phyloP scores from a whole-genome alignment of 1,284 basidiomycete species.

The Ustilago hordei region DNA sequence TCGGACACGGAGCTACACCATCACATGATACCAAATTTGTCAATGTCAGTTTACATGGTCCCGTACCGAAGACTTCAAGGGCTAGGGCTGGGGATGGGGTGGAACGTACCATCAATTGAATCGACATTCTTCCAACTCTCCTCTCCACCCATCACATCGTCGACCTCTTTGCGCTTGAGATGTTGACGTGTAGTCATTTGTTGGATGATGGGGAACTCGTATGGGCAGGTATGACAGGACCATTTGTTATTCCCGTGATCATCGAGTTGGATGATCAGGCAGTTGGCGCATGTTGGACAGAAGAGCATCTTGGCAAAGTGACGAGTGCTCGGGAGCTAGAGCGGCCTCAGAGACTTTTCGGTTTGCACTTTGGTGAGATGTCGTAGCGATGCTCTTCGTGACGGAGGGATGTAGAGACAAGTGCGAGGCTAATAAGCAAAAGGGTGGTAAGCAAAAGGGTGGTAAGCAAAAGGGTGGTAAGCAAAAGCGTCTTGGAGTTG shows the following conservation, averaged over 20 bases:
- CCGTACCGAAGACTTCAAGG: background rate
- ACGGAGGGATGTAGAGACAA: background rate
- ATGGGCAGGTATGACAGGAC: conserved; percentile 93
- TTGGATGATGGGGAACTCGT: conserved; percentile 87
- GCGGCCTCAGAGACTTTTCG: background rate
- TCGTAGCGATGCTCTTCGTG: background rate
- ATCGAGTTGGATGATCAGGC: conserved; percentile 79
- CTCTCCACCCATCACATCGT: conserved; percentile 73
- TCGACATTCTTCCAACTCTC: conserved; percentile 94
- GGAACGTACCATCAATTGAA: conserved; percentile 75
- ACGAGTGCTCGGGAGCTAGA: background rate
- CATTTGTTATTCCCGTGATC: conserved; percentile 81
- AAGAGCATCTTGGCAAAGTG: conserved; percentile 78
- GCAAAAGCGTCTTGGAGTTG: background rate
- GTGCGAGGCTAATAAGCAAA: background rate
- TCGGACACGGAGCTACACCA: conserved; percentile 75
- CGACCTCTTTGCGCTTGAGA: conserved; percentile 60
- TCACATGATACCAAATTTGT: background rate
- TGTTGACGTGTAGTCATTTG: conserved; percentile 74
- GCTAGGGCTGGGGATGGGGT: background rate
- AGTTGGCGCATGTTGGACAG: conserved; percentile 94
- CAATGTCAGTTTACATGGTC: background rate
- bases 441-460: too few species aligned
- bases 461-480: too few species aligned
- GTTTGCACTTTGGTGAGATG: too few species aligned